Evolutionary conservation across 1,139 yeast species (phyloP), one percentile per base, ranked within the genome.

Genomic region (Pichiaceae sp.): DNA sequence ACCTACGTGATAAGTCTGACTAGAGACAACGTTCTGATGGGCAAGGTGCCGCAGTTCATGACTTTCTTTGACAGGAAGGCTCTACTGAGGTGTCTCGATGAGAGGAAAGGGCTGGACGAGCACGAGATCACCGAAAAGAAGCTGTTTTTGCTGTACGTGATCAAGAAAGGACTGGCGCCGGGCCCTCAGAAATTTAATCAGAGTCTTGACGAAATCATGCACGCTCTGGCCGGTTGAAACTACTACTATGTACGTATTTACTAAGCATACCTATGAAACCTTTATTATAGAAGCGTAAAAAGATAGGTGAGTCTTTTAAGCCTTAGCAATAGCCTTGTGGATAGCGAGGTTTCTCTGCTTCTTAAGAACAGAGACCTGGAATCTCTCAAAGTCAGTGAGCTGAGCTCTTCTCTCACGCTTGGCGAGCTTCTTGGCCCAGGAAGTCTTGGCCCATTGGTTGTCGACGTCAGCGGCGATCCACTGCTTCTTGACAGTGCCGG

Each of bases 361-460:
- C 84, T 84, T 89, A 69, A 86, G 81, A 58, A 86, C 93, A 68
- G 84, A 67, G 59, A 89, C 98, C 78, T 91, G 96, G 96, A 91
- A 91, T 81, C 99, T 89, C 78, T 91, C 96, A 63, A 91, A 91
- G 73, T 91, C 99, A 57, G 91, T 66, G 67, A 93, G 82, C 64
- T 81, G 73, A 60, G 93, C 70, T 78, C 98, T 85, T 70, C 80
- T 86, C 70, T 83, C 79, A 70, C 83, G 86, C 69, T 84, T 81
- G 63, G 94, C 96, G 63, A 91, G 81, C 78, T 86, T 87, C 84
- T 91, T 85, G 63, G 97, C 96, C 96, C 96, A 87, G 43, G 95
- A 65, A 54, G 97, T 75, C 59, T 83, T 74, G 57, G 83, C 78
- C 97, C 97, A 91, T 72, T 89, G 84, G 63, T 78, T 74, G 57